These are phyloP conservation scores for Cystobasidium ongulense DNA, from an alignment of 768 basidiomycete genomes.

Conservation along the genomic window DNA sequence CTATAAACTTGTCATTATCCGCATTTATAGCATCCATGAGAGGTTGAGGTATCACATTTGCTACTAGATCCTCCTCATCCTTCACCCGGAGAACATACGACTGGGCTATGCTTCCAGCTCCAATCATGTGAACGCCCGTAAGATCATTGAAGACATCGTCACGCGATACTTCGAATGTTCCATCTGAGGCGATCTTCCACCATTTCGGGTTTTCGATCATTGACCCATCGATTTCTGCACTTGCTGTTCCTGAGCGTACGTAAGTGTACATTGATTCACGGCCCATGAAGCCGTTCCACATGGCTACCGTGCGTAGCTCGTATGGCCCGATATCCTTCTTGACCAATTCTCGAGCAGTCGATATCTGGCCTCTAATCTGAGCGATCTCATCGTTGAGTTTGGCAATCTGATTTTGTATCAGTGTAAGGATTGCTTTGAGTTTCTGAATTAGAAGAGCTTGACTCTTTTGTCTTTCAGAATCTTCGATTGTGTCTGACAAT, in stretches of 20 bases:
- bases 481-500: not conserved
- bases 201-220: not conserved
- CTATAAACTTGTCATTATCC: not conserved
- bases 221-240: not conserved
- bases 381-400: not conserved
- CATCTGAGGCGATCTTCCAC: not conserved
- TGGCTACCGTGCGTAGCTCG: conserved; percentile 1
- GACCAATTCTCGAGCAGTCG: not conserved
- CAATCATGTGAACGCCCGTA: conserved; percentile 31
- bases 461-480: not conserved
- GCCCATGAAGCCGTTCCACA: conserved; percentile 16
- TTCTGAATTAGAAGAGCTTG: not conserved
- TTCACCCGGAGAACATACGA: conserved; percentile 29
- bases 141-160: conserved; percentile 31
- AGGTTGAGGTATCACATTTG: not conserved
- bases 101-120: conserved; percentile 27
- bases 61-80: not conserved
- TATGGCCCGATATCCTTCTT: conserved; percentile 1
- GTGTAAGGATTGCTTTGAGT: not conserved
- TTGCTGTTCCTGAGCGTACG: conserved; percentile 10
- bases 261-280: conserved; percentile 19
- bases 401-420: not conserved
- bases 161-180: not conserved
- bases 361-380: not conserved
- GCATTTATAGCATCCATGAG: not conserved